phyloP scores from a whole-genome alignment of 805 yeast species.

The Kuraishia hungarica region DNA sequence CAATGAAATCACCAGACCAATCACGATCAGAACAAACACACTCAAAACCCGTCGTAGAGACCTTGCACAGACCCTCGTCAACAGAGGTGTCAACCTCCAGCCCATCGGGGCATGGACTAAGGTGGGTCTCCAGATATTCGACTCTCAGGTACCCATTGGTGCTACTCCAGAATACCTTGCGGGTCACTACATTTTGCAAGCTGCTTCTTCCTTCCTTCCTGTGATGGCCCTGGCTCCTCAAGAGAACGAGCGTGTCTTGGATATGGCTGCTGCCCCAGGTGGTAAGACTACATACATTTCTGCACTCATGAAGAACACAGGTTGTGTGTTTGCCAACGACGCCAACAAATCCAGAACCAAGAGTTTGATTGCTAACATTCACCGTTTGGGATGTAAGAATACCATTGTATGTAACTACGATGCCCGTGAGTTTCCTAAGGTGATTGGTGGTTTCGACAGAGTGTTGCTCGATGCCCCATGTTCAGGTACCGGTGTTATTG shows the following conservation, averaged over 20 bases:
- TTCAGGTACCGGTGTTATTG: constrained; percentile 98
- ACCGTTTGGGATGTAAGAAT: constrained; percentile 92
- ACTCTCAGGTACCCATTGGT: constrained; percentile 98
- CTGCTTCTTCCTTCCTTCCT: constrained; percentile 96
- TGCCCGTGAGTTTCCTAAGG: constrained; percentile 97
- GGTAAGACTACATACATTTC: constrained; percentile 94
- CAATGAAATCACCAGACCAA: constrained; percentile 92
- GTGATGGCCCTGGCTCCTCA: constrained; percentile 98
- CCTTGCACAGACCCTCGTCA: constrained; percentile 87
- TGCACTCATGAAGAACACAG: constrained; percentile 97
- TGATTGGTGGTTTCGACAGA: constrained; percentile 96
- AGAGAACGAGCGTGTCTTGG: constrained; percentile 89
- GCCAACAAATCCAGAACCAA: constrained; percentile 94
- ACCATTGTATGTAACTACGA: constrained; percentile 96
- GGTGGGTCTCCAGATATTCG: constrained; percentile 95
- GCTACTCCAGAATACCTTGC: constrained; percentile 98
- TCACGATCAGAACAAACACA: constrained; percentile 97
- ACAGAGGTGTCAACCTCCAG: constrained; percentile 94
- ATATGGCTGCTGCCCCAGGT: constrained; percentile 99
- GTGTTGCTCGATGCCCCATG: constrained; percentile 96
- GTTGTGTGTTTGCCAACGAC: constrained; percentile 95
- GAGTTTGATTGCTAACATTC: constrained; percentile 93
- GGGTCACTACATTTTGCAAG: constrained; percentile 96
- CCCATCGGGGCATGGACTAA: constrained; percentile 98
- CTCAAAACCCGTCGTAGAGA: constrained; percentile 92